Evolutionary conservation across 257 asterid genomes (phyloP).

Genomic region (Przewalskia tangutica): DNA sequence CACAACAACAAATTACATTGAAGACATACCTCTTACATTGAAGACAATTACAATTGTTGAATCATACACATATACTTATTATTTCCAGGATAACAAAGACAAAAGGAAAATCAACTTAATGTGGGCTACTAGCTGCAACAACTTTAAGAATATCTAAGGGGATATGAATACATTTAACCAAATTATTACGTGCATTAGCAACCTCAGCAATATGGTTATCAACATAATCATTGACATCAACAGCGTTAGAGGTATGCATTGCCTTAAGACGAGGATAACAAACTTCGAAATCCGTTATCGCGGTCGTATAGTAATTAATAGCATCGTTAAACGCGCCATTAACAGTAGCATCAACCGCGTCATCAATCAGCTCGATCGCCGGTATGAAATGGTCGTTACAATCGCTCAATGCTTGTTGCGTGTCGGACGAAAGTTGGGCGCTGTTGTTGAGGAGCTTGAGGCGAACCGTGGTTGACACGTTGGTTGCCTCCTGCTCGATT

Average conservation of each 20-base stretch:
- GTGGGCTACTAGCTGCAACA: not conserved
- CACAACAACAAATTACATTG: not conserved
- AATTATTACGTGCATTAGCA: slow-evolving; percentile 3
- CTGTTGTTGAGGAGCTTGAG: not conserved
- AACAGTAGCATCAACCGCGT: not conserved
- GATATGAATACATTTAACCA: slow-evolving; percentile 3
- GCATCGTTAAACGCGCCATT: not conserved
- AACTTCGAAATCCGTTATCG: slow-evolving; percentile 3
- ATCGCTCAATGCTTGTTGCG: not conserved
- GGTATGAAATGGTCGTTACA: slow-evolving; percentile 1
- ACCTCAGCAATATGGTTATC: slow-evolving; percentile 1
- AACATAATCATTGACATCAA: slow-evolving; percentile 1
- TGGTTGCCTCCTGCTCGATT: not conserved
- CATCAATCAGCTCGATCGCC: not conserved
- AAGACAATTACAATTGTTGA: not conserved
- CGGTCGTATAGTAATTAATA: not conserved
- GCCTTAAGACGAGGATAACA: slow-evolving; percentile 4
- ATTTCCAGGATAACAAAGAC: not conserved
- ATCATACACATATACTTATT: not conserved
- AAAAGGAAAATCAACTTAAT: not conserved
- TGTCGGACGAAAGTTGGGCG: not conserved
- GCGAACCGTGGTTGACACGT: not conserved
- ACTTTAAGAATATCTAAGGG: not conserved
- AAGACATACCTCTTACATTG: not conserved
- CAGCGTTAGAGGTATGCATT: not conserved